Base-by-base conservation (phyloP, 2,329 filamentous ascomycete genomes). In the Basipetospora chlamydospora region DNA sequence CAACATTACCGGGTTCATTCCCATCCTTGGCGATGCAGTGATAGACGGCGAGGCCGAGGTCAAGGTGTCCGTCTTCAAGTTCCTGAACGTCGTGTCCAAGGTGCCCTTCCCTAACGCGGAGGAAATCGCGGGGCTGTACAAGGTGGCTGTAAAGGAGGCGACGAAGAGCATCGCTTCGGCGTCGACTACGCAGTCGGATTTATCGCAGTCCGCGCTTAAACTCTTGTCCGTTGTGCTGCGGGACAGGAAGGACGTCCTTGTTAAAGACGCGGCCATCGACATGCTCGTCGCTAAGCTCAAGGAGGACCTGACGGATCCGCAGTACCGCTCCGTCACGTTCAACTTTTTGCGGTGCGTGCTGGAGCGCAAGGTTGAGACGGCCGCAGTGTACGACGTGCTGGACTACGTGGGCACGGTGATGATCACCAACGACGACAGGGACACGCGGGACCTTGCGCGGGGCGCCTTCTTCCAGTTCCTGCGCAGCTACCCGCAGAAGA, bases 401-500 rank as follows among this genome's bases (percentile, higher is more conserved):
- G 90, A 98, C 53, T 78, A 86, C 48, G 79, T 93, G 21, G 84
- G 85, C 32, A 78, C 73, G 3, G 80, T 95, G 54, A 96, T 96
- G 87, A 81, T 98, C 39, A 94, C 82, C 30, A 96, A 96, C 51
- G 84, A 94, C 43, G 87, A 92, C 46, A 80, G 81, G 46, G 77
- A 81, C 44, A 88, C 88, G 3, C 74, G 90, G 36, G 85, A 95
- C 53, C 66, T 93, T 26, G 87, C 88, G 11, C 72, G 90, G 39
- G 85, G 85, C 15, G 80, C 85, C 11, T 98, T 92, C 57, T 80
- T 94, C 55, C 85, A 95, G 46, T 98, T 98, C 59, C 63, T 98
- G 39, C 75, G 87, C 45, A 86, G 95, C 37, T 98, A 95, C 50
- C 88, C 90, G 0, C 90, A 96, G 54, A 85, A 81, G 49, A 87